Base-by-base conservation (phyloP, 1,284 basidiomycete species). In the Entoloma clypeatum region DNA sequence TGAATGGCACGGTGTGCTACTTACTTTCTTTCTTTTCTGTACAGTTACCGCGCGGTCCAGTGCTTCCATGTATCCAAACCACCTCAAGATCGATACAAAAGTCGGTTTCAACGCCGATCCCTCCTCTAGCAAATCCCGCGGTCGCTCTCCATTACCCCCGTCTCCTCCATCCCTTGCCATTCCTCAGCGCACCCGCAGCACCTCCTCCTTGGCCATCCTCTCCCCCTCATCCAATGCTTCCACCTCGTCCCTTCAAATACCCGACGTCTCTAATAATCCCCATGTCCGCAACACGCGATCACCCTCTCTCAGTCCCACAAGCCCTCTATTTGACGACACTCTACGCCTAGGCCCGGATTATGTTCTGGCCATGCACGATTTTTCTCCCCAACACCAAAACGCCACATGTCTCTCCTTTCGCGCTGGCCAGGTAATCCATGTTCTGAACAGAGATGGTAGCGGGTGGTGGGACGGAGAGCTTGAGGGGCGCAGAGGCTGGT, bases 381-480 rank as follows among this genome's bases (percentile, higher is more conserved):
- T 91, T 56, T 62, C 71, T 23, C 86, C 89, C 7, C 76, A 81
- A 42, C 69, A 77, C 21, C 74, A 78, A 48, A 83, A 78, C 58
- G 77, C 80, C 13, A 89, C 89, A 13, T 95, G 92, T 64, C 77
- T 99, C 30, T 75, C 84, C 21, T 97, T 99, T 67, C 76, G 77
- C 21, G 83, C 87, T 0, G 94, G 95, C 1, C 88, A 98, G 59
- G 75, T 95, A 39, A 93, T 99, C 47, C 83, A 83, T 47, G 92
- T 98, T 19, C 72, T 91, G 43, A 91, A 90, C 56, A 77, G 83
- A 49, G 93, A 98, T 63, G 51, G 74, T 0, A 91, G 86, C 47
- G 96, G 95, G 0, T 99, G 96, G 96, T 98, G 95, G 95, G 94
- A 99, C 59, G 95, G 96, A 7, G 92, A 98, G 64, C 65, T 96